phyloP scores from a whole-genome alignment of 192 early-diverging fungal species.

The Lobulomyces angularis region DNA sequence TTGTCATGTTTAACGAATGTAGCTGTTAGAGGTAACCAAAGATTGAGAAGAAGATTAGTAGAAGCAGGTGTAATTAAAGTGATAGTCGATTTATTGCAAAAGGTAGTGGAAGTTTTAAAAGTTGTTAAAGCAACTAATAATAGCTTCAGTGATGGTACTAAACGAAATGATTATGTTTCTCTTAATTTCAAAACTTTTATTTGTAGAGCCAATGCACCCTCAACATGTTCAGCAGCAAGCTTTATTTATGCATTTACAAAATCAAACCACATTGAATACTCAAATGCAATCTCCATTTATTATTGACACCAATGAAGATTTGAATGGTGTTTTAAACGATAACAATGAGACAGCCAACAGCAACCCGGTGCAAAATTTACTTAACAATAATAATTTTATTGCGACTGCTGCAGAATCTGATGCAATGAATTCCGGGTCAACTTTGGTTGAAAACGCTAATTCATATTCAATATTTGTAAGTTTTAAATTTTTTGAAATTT shows the following conservation, averaged over 20 bases:
- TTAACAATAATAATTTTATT: no score
- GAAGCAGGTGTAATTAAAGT: slow-evolving; percentile 74
- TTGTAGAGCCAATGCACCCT: slow-evolving; percentile 1
- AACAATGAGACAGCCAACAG: no score
- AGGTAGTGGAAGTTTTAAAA: slow-evolving; percentile 19
- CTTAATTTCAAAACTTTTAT: not conserved
- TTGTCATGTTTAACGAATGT: slow-evolving; percentile 66
- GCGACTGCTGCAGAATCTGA: no score
- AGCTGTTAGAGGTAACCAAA: slow-evolving; percentile 67
- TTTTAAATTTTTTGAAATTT: no score
- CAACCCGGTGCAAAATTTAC: no score
- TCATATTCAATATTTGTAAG: no score
- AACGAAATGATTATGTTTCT: not conserved
- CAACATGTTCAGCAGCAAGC: not conserved
- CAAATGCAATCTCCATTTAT: no score
- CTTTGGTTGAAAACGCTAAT: no score
- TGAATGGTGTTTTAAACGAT: no score
- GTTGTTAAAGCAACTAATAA: not conserved
- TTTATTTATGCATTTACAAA: slow-evolving; percentile 2
- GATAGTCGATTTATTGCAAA: slow-evolving; percentile 63
- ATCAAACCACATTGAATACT: slow-evolving; percentile 8
- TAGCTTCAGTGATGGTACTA: not conserved
- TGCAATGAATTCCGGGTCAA: no score
- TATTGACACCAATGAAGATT: no score
- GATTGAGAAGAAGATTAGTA: slow-evolving; percentile 69